Base-by-base conservation (phyloP, 2,329 filamentous ascomycete genomes). In the Microsporum canis region DNA sequence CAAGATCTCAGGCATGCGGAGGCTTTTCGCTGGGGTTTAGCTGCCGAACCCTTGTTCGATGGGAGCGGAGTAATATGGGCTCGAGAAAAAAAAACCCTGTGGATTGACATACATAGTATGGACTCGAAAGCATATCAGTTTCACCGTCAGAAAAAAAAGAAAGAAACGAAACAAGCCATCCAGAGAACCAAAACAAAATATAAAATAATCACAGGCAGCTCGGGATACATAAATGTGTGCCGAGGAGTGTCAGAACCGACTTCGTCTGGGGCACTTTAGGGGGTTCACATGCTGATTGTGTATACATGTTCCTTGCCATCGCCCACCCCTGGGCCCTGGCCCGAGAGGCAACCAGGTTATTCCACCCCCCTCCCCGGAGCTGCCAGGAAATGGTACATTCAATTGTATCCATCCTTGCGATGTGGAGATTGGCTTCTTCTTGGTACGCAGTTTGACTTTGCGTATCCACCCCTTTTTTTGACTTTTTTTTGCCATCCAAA, bases 401-500 rank as follows among this genome's bases (percentile, higher is more conserved):
- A 23, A 23, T 31, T 8, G 49, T 33, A 53, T 53, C 49, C 49
- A 53, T 31, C 49, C 49, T 29, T 31, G 49, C 49, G 23, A 12
- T 17, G 49, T 53, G 49, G 49, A 53, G 49, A 34, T 33, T 53
- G 49, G 27, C 49, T 33, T 53, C 27, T 43, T 17, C 29, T 53
- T 53, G 39, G 39, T 43, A 43, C 10, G 12, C 4, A 14, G 27
- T 53, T 53, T 31, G 47, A 31, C 49, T 53, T 53, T 53, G 17
- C 39, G 14, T n/a, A 23, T n/a, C 49, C 49, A 53, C 49, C 27
- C 49, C 12, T 31, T 53, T 34, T 51, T 53, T 43, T 43, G 39
- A 43, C 49, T 23, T 33, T 53, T 23, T 53, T 53, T 53, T 53
- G 49, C 49, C 49, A 33, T 53, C 49, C 49, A 53, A 53, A 53